Percentiles rank a stretch among this genome's conserved stretches.
Conservation (phyloP, 306 rosid species). For the Vachellia pachyceras region DNA sequence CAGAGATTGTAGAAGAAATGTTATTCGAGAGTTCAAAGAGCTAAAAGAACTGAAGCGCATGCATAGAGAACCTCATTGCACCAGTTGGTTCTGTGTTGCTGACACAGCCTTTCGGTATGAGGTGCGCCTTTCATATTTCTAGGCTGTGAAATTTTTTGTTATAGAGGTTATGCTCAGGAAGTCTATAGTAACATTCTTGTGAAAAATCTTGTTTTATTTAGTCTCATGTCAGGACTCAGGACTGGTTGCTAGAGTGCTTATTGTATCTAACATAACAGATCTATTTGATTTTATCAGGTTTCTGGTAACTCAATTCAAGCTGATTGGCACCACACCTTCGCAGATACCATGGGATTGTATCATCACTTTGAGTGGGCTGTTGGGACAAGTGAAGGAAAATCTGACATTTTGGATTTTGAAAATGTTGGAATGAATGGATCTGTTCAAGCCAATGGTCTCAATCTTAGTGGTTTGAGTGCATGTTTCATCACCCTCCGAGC, state of each 20-base stretch:
- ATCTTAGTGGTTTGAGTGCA: slow-evolving; percentile 78
- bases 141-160: slow-evolving; percentile 38
- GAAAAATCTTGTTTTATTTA: slow-evolving; percentile 24
- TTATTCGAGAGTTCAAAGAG: slow-evolving; percentile 96
- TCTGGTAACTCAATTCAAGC: slow-evolving; percentile 81
- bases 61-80: slow-evolving; percentile 92
- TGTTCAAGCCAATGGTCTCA: slow-evolving; percentile 77
- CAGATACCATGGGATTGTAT: slow-evolving; percentile 82
- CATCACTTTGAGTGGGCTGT: slow-evolving; percentile 99
- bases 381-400: slow-evolving; percentile 95
- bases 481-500: slow-evolving; percentile 92
- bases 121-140: slow-evolving; percentile 60
- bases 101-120: slow-evolving; percentile 95
- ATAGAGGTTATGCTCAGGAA: not conserved
- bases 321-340: slow-evolving; percentile 89
- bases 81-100: slow-evolving; percentile 96
- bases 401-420: slow-evolving; percentile 89
- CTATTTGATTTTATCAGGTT: slow-evolving; percentile 64
- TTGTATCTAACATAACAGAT: slow-evolving; percentile 20
- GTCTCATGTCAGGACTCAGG: slow-evolving; percentile 11
- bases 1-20: slow-evolving; percentile 99
- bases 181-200: slow-evolving; percentile 22
- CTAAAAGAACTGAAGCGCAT: slow-evolving; percentile 95
- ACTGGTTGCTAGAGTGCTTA: slow-evolving; percentile 4
- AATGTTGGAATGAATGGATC: slow-evolving; percentile 89